Evolutionary conservation across 805 yeast genomes (phyloP), one percentile per base, ranked within the genome.

Genomic region (Starmerella davenportii): DNA sequence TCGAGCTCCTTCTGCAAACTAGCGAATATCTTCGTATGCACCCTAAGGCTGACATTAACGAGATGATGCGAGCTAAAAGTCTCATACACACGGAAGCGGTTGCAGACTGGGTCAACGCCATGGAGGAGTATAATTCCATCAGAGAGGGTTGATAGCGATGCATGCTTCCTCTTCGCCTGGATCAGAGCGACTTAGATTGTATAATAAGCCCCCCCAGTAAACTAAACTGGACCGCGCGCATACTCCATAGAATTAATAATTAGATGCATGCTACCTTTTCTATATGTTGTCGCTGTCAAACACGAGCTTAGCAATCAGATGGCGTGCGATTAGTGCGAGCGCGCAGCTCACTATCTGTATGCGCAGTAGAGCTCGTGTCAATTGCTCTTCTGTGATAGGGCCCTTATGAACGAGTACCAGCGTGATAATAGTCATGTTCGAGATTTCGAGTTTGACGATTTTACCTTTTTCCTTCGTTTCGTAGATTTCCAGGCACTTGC

Each of bases 401-500:
- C 98, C 98, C 32, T 76, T 64, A 79, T 84, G 74, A 8, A 87
- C 93, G 31, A 87, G 60, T 2, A 70, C 67, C 44, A 90, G 62
- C 53, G 87, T 90, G 47, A 90, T 84, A 36, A 90, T 59, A 2
- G 99, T 90, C 70, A 87, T 66, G 54, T 90, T 90, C 11, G 90
- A 74, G 40, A 79, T 72, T 42, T 65, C 60, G 7, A 66, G 55
- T 5, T 37, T 44, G 34, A 48, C 51, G 15, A 29, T 14, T 29
- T 29, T n/a, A 7, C 19, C 32, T 15, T 15, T 14, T 14, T 47
- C 50, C 16, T 37, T 28, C n/a, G 39, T 9, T 24, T 42, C 42
- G 44, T 66, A 61, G 45, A 59, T 53, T 45, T 63, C 63, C 8
- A 84, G 56, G 25, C 87, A 58, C 20, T 61, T 55, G 17, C 78